Evolutionary conservation across 1,139 yeast species (phyloP), one percentile per base, ranked within the genome.

Genomic region (Hemisphaericaspora xylanilytica): DNA sequence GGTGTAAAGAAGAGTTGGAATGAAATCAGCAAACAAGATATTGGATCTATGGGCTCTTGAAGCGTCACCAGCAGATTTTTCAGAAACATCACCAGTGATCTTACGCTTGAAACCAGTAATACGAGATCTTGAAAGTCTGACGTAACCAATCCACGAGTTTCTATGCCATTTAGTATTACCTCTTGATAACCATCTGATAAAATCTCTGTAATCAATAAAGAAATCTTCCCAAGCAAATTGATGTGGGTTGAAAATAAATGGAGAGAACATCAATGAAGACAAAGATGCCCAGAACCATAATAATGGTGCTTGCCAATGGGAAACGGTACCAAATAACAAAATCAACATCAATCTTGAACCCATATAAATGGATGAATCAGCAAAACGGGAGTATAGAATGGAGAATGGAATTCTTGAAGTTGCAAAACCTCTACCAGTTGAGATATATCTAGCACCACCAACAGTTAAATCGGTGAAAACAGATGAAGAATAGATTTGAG

Each of bases 121-220:
- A 72, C 97, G 86, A 34, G 98, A 88, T 78, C 99, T 85, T 14
- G 95, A 80, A 70, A 90, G 78, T 69, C 97, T 84, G 48, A 90
- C 86, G 65, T 89, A 92, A 48, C 97, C 98, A 63, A 94, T 90
- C 99, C 99, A 92, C 12, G 98, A 94, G 74, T 92, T 92, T 75
- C 95, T 85, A 72, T 94, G 98, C 92, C 96, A 92, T 67, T 90
- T 88, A 58, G 94, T 85, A 73, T 94, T 94, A 79, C 98, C 98
- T 73, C 98, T 86, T 22, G 96, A 87, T 65, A 92, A 73, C 99
- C 99, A 92, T 73, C 98, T 84, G 59, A 94, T 87, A 68, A 81
- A 92, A 65, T 92, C 98, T 69, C 98, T 86, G 81, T 94, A 92
- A 66, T 92, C 99, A 67, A 92, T 85, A 69, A 94, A 92, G 80